Evolutionary conservation across 2,329 filamentous ascomycete genomes (phyloP).

Genomic region (Fusarium sulawesiense): DNA sequence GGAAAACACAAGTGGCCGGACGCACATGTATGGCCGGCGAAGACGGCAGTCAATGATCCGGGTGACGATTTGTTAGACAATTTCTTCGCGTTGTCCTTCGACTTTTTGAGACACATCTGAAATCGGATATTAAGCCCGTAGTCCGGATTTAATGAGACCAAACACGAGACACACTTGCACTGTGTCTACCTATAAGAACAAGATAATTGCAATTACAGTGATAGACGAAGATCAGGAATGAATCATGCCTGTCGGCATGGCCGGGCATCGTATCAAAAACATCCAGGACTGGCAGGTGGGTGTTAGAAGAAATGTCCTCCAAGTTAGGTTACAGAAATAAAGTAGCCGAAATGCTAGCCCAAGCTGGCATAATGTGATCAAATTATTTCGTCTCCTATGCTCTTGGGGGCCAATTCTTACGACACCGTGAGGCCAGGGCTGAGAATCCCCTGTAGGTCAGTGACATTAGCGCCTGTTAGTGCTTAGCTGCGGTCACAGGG

Average conservation of each 20-base stretch:
- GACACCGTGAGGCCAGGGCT: not conserved
- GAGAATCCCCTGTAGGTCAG: not conserved
- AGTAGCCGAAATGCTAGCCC: too few species aligned
- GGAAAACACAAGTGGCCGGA: not conserved
- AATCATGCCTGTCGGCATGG: not conserved
- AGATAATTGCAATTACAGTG: not conserved
- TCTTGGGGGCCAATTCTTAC: too few species aligned
- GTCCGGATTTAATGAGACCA: not conserved
- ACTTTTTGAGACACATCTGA: conserved; percentile 3
- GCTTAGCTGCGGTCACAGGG: not conserved
- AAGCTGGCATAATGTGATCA: too few species aligned
- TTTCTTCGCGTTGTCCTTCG: not conserved
- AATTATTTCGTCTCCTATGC: too few species aligned
- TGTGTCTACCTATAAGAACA: not conserved
- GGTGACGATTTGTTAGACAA: not conserved
- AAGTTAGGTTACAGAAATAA: too few species aligned
- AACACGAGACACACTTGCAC: not conserved
- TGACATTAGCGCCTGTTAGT: not conserved
- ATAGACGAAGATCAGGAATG: not conserved
- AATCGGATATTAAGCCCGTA: not conserved
- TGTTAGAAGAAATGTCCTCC: too few species aligned
- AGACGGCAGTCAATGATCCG: not conserved
- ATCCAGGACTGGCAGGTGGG: too few species aligned
- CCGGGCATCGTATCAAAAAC: too few species aligned
- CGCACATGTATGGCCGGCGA: not conserved